A percentile compares a stretch with the other conserved stretches of the same genome.
phyloP scores from a whole-genome alignment of 345 rosid genomes.

The Anastatica hierochuntica region DNA sequence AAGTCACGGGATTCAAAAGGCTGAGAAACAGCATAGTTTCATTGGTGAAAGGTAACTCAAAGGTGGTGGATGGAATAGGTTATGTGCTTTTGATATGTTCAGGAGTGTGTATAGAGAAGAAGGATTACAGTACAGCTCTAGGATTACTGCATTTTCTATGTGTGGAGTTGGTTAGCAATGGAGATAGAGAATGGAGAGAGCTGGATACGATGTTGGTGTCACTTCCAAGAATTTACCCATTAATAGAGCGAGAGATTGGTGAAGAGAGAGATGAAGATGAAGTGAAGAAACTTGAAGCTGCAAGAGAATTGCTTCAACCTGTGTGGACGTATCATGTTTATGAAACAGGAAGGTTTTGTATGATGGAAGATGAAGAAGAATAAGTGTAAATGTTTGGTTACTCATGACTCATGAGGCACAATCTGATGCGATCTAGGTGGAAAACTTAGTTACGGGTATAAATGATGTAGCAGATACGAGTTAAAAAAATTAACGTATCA shows the following conservation, averaged over 20 bases:
- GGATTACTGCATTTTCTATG: slow-evolving; percentile 54
- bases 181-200: slow-evolving; percentile 58
- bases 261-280: slow-evolving; percentile 37
- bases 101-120: slow-evolving; percentile 44
- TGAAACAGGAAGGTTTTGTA: slow-evolving; percentile 73
- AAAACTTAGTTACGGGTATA: too few relatives aligned
- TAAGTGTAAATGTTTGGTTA: too few relatives aligned
- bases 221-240: slow-evolving; percentile 56
- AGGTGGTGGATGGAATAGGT: slow-evolving; percentile 60
- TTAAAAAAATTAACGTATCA: too few relatives aligned
- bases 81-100: slow-evolving; percentile 40
- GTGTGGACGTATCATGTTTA: slow-evolving; percentile 76
- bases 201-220: slow-evolving; percentile 56
- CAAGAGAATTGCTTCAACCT: slow-evolving; percentile 63
- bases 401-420: too few relatives aligned
- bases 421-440: too few relatives aligned
- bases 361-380: too few relatives aligned
- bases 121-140: slow-evolving; percentile 43
- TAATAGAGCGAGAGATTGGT: slow-evolving; percentile 46
- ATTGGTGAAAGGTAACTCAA: slow-evolving; percentile 33
- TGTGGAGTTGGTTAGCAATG: slow-evolving; percentile 42
- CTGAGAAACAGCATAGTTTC: slow-evolving; percentile 32
- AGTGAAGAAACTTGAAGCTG: slow-evolving; percentile 28
- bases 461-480: too few relatives aligned
- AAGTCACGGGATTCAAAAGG: slow-evolving; percentile 37